phyloP scores from a whole-genome alignment of 2,329 filamentous ascomycete genomes.

The Zymoseptoria ardabiliae region DNA sequence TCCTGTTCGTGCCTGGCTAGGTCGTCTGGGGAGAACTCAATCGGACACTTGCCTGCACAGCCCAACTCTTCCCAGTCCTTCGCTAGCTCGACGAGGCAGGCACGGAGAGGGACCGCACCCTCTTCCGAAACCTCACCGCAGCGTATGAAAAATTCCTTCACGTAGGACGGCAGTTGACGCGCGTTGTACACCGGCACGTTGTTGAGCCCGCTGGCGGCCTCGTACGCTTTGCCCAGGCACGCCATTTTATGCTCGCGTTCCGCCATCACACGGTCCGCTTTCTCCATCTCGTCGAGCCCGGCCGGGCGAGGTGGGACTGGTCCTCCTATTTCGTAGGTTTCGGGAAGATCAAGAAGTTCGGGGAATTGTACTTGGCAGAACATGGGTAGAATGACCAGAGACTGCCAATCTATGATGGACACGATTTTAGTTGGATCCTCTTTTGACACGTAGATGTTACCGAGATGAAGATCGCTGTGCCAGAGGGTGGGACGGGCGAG shows the following conservation, averaged over 20 bases:
- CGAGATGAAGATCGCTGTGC: conserved; percentile 6
- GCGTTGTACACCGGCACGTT: conserved; percentile 5
- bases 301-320: conserved; percentile 1
- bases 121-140: conserved; percentile 6
- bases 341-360: conserved; percentile 5
- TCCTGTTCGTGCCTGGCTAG: conserved; percentile 2
- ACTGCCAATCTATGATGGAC: conserved; percentile 7
- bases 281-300: conserved; percentile 3
- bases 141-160: conserved; percentile 7
- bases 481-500: conserved; percentile 2
- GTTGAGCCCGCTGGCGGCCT: conserved; percentile 5
- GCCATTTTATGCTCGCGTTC: conserved; percentile 3
- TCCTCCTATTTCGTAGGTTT: conserved; percentile 4
- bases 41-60: neutral
- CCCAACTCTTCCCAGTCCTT: conserved; percentile 4
- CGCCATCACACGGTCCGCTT: conserved; percentile 3
- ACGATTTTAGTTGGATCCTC: conserved; percentile 5
- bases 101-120: conserved; percentile 3
- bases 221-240: conserved; percentile 7
- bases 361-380: conserved; percentile 6
- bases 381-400: neutral
- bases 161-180: neutral
- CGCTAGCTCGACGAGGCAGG: conserved; percentile 3
- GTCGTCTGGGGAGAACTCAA: conserved; percentile 1
- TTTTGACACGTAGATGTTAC: conserved; percentile 5